phyloP scores from a whole-genome alignment of 345 rosid genomes.

The Eucalyptus polybractea region DNA sequence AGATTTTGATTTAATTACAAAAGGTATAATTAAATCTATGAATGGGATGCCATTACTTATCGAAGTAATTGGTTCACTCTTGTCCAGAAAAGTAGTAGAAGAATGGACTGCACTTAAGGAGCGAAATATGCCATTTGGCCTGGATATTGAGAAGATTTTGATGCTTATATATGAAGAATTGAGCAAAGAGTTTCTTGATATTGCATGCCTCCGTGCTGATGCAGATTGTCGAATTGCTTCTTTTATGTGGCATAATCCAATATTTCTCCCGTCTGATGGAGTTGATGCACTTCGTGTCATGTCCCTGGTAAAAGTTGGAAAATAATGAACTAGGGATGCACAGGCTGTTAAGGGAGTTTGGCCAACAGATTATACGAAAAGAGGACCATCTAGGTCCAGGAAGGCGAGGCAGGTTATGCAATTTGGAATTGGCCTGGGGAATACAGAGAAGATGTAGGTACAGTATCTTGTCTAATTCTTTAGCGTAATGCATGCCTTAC shows the following conservation, averaged over 20 bases:
- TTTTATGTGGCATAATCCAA: background rate
- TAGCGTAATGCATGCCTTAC: background rate
- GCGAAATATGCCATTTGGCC: fast-evolving
- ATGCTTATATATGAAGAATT: background rate
- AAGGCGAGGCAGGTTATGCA: background rate
- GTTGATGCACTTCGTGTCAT: fast-evolving
- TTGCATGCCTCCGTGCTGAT: background rate
- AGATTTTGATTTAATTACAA: background rate
- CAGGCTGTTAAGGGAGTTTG: background rate
- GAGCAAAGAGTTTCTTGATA: background rate
- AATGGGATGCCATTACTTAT: background rate
- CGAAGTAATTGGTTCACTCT: background rate
- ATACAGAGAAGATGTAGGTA: background rate
- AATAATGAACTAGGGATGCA: background rate
- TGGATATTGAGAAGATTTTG: background rate
- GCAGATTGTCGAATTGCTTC: background rate
- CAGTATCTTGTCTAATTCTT: background rate
- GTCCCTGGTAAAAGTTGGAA: background rate
- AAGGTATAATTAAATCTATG: fast-evolving
- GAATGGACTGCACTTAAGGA: background rate
- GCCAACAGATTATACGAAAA: background rate
- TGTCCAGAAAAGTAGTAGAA: background rate
- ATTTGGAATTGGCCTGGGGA: background rate
- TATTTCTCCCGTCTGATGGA: background rate
- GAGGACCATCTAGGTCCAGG: background rate